Evolutionary conservation across 331 rosid genomes (phyloP), one percentile per base, ranked within the genome.

Genomic region (Acacia concinna): DNA sequence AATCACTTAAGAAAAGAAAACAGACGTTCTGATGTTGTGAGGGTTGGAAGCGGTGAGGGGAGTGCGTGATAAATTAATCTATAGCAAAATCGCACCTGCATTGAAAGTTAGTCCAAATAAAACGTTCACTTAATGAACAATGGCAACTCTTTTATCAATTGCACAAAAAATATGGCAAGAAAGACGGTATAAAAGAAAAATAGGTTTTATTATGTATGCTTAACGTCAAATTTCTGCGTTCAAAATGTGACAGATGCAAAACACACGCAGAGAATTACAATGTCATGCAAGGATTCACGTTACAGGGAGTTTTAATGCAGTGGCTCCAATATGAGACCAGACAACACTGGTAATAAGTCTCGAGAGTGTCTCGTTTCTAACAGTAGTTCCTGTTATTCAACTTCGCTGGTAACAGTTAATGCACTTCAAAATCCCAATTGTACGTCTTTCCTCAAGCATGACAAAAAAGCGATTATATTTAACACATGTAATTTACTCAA

Each of bases 381-480:
- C 43, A 12, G 65, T 57, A 47, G 68, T 57, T 83, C 52, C 34
- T 40, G 52, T 68, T 40, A 14, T 70, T 59, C 73, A 37, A 70
- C 46, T 37, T 49, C n/a, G 14, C 32, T 35, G 67, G 64, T 44
- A 68, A 15, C 47, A 57, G 62, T 38, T 72, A 59, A 73, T 67
- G 62, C 31, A 15, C 70, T 65, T 82, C 76, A 56, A 67, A 71
- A 65, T n/a, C 76, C 35, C 11, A 9, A 43, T 27, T 63, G 21
- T n/a, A 63, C 71, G 23, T 40, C 65, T 71, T 70, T 75, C 78
- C 56, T 79, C 75, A 62, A 51, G 71, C 81, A 84, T 27, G 62
- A 8, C 27, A 56, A 25, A 68, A 68, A 76, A 47, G 40, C 70
- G 57, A 57, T 52, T 46, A 68, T 51, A 46, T 40, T 23, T 6